Evolutionary conservation across 202 grass and related monocot genomes (phyloP), one percentile per base, ranked within the genome.

Genomic region (Carex sylvatica): DNA sequence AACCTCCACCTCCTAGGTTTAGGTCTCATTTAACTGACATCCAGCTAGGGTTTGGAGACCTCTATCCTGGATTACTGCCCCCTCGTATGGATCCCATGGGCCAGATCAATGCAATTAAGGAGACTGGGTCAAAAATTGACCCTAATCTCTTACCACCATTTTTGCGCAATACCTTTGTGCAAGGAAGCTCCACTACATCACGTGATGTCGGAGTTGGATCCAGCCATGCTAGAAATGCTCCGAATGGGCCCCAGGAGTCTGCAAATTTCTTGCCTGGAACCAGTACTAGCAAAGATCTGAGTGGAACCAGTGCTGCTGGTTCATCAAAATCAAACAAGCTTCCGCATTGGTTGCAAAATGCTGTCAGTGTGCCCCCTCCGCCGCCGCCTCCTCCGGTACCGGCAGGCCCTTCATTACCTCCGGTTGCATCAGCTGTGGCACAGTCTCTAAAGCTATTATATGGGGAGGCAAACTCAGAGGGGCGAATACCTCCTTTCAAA

Each of bases 281-380:
- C 58, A 89, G 83, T 77, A 90, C 80, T 58, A 86, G 83, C 23
- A 88, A 92, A 85, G 66, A 87, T 60, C 80, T 82, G 22, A 77
- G 80, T 28, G 85, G 74, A 19, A 89, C 62, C 69, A 71, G 75
- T 74, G 81, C 70, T 18, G 65, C 86, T 79, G 86, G 85, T 84
- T 84, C 86, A 64, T 99, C 90, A 61, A 96, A 89, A 87, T 80
- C 89, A 72, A 95, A 95, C 83, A 99, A 93, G 62, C 84, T 99
- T 73, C 96, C 93, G 0, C 96, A 99, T 92, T 99, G 96, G 96
- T 93, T 99, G 85, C 89, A 92, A 85, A 87, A 99, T 86, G 93
- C 93, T 76, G 93, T 99, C 61, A 91, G 88, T 46, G 83, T 86
- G 67, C 89, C 90, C 53, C 80, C 63, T 1, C 74, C 53, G 20